Percentiles rank a stretch among this genome's conserved stretches.
phyloP scores from a whole-genome alignment of 2,329 filamentous ascomycete genomes.

The Cercospora zeae-maydis region DNA sequence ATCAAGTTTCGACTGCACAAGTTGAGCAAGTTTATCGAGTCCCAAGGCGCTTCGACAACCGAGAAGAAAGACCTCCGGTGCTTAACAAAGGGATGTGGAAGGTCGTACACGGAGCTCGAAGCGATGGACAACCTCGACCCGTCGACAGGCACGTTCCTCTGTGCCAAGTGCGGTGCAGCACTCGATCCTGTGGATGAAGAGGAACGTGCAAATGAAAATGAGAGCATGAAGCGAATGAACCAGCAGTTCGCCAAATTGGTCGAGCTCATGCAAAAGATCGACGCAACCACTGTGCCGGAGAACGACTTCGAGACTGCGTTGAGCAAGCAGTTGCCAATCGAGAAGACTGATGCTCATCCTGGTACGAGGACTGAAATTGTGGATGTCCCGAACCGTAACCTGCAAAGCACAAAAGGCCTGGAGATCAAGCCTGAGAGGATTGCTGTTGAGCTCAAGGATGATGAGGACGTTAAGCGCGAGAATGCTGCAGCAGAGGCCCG shows the following conservation, averaged over 20 bases:
- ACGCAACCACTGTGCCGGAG: slow-evolving; percentile 67
- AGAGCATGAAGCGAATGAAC: slow-evolving; percentile 71
- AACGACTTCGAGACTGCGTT: slow-evolving; percentile 70
- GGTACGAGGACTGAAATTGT: slow-evolving; percentile 44
- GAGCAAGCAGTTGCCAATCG: slow-evolving; percentile 59
- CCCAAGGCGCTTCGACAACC: slow-evolving; percentile 68
- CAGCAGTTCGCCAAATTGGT: slow-evolving; percentile 76
- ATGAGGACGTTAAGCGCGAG: slow-evolving; percentile 36
- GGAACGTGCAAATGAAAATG: slow-evolving; percentile 51
- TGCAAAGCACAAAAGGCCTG: slow-evolving; percentile 36
- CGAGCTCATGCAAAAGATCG: slow-evolving; percentile 71
- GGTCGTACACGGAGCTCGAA: slow-evolving; percentile 86
- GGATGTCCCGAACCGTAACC: slow-evolving; percentile 33
- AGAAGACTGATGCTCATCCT: slow-evolving; percentile 65
- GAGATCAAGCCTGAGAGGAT: slow-evolving; percentile 37
- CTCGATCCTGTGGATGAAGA: slow-evolving; percentile 62
- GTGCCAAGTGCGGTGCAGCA: slow-evolving; percentile 68
- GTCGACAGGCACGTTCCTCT: slow-evolving; percentile 61
- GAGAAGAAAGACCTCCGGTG: slow-evolving; percentile 94
- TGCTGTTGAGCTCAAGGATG: slow-evolving; percentile 35
- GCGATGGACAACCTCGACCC: slow-evolving; percentile 72
- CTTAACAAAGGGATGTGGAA: slow-evolving; percentile 62
- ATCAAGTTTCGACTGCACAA: slow-evolving; percentile 93
- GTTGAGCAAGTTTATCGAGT: slow-evolving; percentile 84
- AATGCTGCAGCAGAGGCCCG: slow-evolving; percentile 33